A percentile compares a stretch with the other conserved stretches of the same genome.
These are phyloP conservation scores for Komagataella mondaviorum DNA, from an alignment of 805 yeast genomes.

Conservation along the genomic window DNA sequence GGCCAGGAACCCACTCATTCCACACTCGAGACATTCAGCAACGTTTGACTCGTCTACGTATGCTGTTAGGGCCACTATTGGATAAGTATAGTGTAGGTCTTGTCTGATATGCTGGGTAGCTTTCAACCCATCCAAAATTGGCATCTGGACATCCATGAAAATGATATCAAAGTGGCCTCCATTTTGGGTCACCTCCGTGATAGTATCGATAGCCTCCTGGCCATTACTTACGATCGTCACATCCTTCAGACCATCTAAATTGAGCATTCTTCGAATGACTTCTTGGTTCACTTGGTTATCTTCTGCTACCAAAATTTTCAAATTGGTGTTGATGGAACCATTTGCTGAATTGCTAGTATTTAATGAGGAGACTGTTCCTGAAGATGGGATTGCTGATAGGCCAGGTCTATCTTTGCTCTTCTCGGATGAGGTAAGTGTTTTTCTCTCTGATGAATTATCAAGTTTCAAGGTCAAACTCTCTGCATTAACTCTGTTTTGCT, in stretches of 20 bases:
- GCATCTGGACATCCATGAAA: slow-evolving; percentile 97
- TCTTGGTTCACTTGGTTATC: slow-evolving; percentile 92
- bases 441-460: neutral
- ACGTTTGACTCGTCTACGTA: slow-evolving; percentile 90
- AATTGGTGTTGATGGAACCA: slow-evolving; percentile 7
- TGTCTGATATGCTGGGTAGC: slow-evolving; percentile 68
- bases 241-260: slow-evolving; percentile 63
- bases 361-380: neutral
- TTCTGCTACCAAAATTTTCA: slow-evolving; percentile 74
- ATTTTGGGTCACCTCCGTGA: slow-evolving; percentile 30
- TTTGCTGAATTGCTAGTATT: neutral
- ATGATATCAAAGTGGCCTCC: slow-evolving; percentile 49
- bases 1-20: slow-evolving; percentile 84
- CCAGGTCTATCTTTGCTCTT: neutral
- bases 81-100: slow-evolving; percentile 45
- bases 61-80: slow-evolving; percentile 91
- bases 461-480: neutral
- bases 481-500: neutral
- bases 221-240: slow-evolving; percentile 84
- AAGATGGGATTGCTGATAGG: neutral
- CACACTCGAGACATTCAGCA: slow-evolving; percentile 73
- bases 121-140: slow-evolving; percentile 86
- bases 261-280: slow-evolving; percentile 80
- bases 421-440: neutral
- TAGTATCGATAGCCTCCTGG: slow-evolving; percentile 66